A percentile compares a stretch with the other conserved stretches of the same genome.
These are phyloP conservation scores for Mentha longifolia DNA, from an alignment of 257 asterid genomes.

Conservation along the genomic window DNA sequence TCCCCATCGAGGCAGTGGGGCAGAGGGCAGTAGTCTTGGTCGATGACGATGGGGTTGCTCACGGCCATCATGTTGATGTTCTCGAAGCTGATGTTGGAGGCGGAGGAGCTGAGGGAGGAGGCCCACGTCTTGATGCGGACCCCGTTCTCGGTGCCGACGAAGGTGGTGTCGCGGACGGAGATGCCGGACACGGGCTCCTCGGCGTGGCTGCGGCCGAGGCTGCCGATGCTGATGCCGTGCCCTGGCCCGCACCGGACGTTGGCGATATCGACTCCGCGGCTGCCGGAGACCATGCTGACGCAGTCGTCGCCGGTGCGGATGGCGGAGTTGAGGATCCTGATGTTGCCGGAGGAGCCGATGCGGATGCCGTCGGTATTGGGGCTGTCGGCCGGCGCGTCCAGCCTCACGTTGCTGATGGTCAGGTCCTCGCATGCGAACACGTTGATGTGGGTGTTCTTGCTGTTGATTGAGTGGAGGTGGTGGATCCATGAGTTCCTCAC, in stretches of 20 bases:
- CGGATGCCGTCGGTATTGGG: conserved; percentile 81
- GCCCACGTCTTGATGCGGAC: conserved; percentile 79
- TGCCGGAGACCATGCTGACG: conserved; percentile 66
- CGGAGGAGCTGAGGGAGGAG: conserved; percentile 43
- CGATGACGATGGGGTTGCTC: conserved; percentile 65
- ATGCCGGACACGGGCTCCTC: conserved; percentile 47
- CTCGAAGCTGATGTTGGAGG: conserved; percentile 47
- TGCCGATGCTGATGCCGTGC: conserved; percentile 77
- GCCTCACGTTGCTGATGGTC: conserved; percentile 41
- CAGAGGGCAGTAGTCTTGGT: conserved; percentile 64
- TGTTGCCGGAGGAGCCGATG: conserved; percentile 53
- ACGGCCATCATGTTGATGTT: conserved; percentile 54
- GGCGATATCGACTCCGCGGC: conserved; percentile 45
- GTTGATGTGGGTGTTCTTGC: conserved; percentile 67
- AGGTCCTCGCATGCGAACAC: conserved; percentile 60
- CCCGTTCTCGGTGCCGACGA: conserved; percentile 59
- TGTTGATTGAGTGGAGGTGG: conserved; percentile 58
- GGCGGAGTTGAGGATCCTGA: conserved; percentile 38
- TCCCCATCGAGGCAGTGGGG: conserved; percentile 38
- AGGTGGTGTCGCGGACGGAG: conserved; percentile 46
- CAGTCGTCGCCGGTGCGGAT: conserved; percentile 81
- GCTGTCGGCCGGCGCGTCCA: conserved; percentile 60
- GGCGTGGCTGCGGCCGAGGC: conserved; percentile 50
- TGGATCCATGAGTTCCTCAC: conserved; percentile 51
- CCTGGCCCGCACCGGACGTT: conserved; percentile 70